Evolutionary conservation across 768 basidiomycete species (phyloP).

Genomic region (Phlebiopsis flavidoalba): DNA sequence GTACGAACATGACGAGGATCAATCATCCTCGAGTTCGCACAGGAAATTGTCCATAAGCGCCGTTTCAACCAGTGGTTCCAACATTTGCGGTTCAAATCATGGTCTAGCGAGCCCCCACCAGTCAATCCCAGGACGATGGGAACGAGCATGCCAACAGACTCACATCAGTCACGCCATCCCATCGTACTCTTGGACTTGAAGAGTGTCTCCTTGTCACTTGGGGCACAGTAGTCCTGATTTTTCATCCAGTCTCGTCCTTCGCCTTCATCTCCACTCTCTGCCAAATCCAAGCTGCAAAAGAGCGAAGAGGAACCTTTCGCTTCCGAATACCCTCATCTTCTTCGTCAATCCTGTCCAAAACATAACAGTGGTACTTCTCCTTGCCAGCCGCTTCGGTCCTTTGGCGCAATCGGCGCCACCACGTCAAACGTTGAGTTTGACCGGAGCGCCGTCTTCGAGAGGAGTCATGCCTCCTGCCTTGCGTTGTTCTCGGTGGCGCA

Average conservation of each 20-base stretch:
- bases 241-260: constrained; percentile 74
- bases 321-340: constrained; percentile 77
- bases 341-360: constrained; percentile 84
- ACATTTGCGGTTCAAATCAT: constrained; percentile 82
- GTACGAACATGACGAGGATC: constrained; percentile 91
- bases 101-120: constrained; percentile 45
- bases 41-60: constrained; percentile 82
- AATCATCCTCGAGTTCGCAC: constrained; percentile 89
- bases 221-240: constrained; percentile 69
- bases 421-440: constrained; percentile 79
- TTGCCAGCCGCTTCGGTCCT: constrained; percentile 39
- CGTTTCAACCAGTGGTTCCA: constrained; percentile 81
- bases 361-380: constrained; percentile 43
- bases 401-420: constrained; percentile 41
- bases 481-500: constrained; percentile 78
- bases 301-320: constrained; percentile 79
- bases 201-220: constrained; percentile 69
- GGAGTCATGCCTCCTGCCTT: constrained; percentile 79
- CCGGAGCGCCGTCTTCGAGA: constrained; percentile 87
- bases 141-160: constrained; percentile 24
- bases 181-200: constrained; percentile 85
- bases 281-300: constrained; percentile 90
- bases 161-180: constrained; percentile 89
- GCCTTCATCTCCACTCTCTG: constrained; percentile 76
- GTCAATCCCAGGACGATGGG: constrained; percentile 14